Base-by-base conservation (phyloP, 805 yeast genomes). In the Saturnispora zaruensis region DNA sequence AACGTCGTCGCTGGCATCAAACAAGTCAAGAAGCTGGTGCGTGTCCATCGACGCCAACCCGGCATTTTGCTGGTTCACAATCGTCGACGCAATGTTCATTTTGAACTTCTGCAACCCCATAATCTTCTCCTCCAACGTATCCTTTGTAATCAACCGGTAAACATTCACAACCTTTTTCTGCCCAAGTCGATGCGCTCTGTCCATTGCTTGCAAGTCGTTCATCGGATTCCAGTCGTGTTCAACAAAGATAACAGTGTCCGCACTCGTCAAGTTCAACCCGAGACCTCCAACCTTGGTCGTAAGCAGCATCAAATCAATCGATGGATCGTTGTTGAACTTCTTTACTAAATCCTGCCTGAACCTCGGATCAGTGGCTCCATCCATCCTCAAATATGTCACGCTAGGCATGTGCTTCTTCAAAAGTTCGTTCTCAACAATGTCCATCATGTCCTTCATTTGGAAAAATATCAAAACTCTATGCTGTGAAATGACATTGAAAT, bases 181-280 rank as follows among this genome's bases (percentile, higher is more conserved):
- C 3, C 99, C 99, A 53, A 93, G 75, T 65, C 99, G 78, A 67
- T 93, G 99, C 0, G 99, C 98, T 62, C 99, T 77, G 66, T 93
- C 99, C 99, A 93, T 93, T 0, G 99, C 99, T 65, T 93, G 99
- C 51, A 93, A 73, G 71, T 93, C 99, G 62, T 88, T 93, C 98
- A 95, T 93, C 24, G 99, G 99, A 63, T 93, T 93, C 99, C 99
- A 93, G 66, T 93, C 99, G 61, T 93, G 99, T 62, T 93, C 99
- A 32, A 93, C 95, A 70, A 93, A 93, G n/a, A 93, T 93, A 43
- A 93, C 99, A 0, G 99, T 93, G 64, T 93, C 99, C 0, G 99
- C 99, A 55, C 99, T 98, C 0, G 99, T 93, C 64, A 93, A 74
- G 63, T 93, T 93, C 62, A 93, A 78, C 14, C 99, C 99, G 53